phyloP scores from a whole-genome alignment of 371 early-diverging fungal genomes.

The Blastocladiella emersonii region DNA sequence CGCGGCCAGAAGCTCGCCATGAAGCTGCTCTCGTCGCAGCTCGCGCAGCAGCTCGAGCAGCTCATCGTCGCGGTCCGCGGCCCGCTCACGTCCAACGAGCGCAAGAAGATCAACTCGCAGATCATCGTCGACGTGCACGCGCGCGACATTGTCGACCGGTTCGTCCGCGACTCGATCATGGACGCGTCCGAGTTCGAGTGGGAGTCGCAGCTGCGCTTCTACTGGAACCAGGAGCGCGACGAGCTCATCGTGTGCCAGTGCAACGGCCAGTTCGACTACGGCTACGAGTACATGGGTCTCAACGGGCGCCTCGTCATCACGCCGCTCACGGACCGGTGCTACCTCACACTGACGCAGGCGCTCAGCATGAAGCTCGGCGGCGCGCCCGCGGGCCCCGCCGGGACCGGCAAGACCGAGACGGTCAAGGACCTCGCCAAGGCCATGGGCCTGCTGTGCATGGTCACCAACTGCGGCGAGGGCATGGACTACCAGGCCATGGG shows the following conservation, averaged over 20 bases:
- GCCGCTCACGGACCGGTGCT: slow-evolving; percentile 39
- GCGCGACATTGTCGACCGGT: slow-evolving; percentile 40
- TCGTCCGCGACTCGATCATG: slow-evolving; percentile 40
- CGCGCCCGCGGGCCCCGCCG: slow-evolving; percentile 39
- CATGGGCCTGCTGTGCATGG: slow-evolving; percentile 39
- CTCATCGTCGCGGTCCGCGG: slow-evolving; percentile 34
- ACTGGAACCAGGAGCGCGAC: slow-evolving; percentile 31
- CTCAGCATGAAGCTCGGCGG: slow-evolving; percentile 40
- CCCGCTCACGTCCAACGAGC: slow-evolving; percentile 31
- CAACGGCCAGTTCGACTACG: slow-evolving; percentile 44
- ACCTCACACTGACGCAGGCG: slow-evolving; percentile 38
- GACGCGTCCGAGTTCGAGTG: slow-evolving; percentile 41
- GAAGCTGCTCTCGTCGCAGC: slow-evolving; percentile 31
- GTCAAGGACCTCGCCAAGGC: slow-evolving; percentile 47
- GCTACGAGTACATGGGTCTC: slow-evolving; percentile 45
- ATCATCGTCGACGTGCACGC: slow-evolving; percentile 47
- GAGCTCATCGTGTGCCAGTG: slow-evolving; percentile 33
- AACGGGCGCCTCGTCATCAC: slow-evolving; percentile 41
- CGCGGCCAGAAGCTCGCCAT: slow-evolving; percentile 40
- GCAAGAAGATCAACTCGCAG: slow-evolving; percentile 42
- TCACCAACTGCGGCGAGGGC: slow-evolving; percentile 49
- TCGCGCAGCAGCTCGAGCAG: slow-evolving; percentile 34
- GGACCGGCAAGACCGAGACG: slow-evolving; percentile 52
- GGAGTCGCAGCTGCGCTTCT: slow-evolving; percentile 39
- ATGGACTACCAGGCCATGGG: slow-evolving; percentile 45